Conservation (phyloP, 2,329 filamentous ascomycete species). For the Colletotrichum sp. region DNA sequence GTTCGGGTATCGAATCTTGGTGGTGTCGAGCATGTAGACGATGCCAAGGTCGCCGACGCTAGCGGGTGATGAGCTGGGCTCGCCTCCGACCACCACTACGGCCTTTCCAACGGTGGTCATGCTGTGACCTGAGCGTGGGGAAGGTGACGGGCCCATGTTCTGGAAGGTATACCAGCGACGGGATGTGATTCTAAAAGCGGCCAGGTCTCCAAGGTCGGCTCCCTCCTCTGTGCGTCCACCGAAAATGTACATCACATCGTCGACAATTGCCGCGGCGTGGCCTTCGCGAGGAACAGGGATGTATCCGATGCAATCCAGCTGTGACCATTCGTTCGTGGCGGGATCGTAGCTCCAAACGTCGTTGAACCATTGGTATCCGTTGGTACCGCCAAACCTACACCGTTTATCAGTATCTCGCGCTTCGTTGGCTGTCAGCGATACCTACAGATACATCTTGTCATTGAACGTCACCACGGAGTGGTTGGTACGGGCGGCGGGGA, state of each 20-base stretch:
- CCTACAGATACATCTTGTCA: slow-evolving; percentile 91
- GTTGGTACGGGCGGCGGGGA: slow-evolving; percentile 91
- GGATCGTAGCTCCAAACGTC: slow-evolving; percentile 98
- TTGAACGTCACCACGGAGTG: slow-evolving; percentile 91
- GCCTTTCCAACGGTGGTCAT: slow-evolving; percentile 96
- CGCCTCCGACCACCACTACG: slow-evolving; percentile 89
- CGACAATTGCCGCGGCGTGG: slow-evolving; percentile 89
- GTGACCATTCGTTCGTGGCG: slow-evolving; percentile 79
- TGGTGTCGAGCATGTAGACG: slow-evolving; percentile 91
- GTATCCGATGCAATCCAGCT: slow-evolving; percentile 96
- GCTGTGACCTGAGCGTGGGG: slow-evolving; percentile 91
- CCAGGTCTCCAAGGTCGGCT: slow-evolving; percentile 88
- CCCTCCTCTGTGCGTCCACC: slow-evolving; percentile 95
- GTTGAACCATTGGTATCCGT: slow-evolving; percentile 97
- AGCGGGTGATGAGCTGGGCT: slow-evolving; percentile 85
- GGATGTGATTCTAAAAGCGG: slow-evolving; percentile 76
- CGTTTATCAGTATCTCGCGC: slow-evolving; percentile 13
- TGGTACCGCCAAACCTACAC: slow-evolving; percentile 90
- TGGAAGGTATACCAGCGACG: slow-evolving; percentile 99
- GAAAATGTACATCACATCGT: slow-evolving; percentile 99
- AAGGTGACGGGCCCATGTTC: slow-evolving; percentile 97
- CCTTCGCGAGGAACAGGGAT: slow-evolving; percentile 94
- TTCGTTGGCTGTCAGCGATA: slow-evolving; percentile 24
- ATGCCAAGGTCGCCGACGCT: slow-evolving; percentile 85
- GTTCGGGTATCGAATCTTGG: slow-evolving; percentile 94